Percentiles rank a stretch among this genome's conserved stretches.
Evolutionary conservation across 2,329 filamentous ascomycete genomes (phyloP).

Genomic region (Raffaelea ambrosiae): DNA sequence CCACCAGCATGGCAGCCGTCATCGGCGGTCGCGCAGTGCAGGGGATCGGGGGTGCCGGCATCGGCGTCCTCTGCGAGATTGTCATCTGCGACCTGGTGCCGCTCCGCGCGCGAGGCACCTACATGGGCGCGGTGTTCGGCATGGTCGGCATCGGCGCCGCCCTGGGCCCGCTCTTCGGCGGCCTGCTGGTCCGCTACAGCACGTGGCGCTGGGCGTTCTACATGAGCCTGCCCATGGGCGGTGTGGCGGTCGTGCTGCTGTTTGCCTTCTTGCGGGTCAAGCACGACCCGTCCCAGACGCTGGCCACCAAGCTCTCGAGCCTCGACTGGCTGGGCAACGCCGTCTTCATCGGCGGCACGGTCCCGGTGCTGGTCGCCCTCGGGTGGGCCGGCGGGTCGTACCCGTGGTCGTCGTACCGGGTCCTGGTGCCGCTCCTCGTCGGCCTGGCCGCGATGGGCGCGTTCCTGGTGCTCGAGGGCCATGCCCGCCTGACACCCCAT

Average conservation of each 20-base stretch:
- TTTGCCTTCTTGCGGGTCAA: constrained; percentile 22
- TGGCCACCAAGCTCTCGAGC: constrained; percentile 18
- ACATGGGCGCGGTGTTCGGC: constrained; percentile 9
- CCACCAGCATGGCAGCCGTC: background rate
- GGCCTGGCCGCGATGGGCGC: constrained; percentile 24
- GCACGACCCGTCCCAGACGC: constrained; percentile 14
- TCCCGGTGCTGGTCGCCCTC: constrained; percentile 31
- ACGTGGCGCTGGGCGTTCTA: constrained; percentile 29
- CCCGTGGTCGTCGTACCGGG: constrained; percentile 27
- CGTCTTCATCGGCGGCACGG: constrained; percentile 27
- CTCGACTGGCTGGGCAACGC: constrained; percentile 33
- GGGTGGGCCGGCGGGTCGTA: constrained; percentile 31
- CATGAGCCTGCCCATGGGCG: constrained; percentile 28
- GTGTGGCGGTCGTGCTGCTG: constrained; percentile 17
- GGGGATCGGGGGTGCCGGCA: constrained; percentile 23
- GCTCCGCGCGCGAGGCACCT: constrained; percentile 12
- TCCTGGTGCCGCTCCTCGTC: constrained; percentile 31
- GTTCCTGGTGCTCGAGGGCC: constrained; percentile 19
- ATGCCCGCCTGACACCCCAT: no score
- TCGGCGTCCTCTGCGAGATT: constrained; percentile 23
- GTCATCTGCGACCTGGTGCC: constrained; percentile 21
- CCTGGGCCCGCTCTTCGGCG: constrained; percentile 13
- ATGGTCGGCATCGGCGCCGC: constrained; percentile 7
- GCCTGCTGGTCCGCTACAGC: constrained; percentile 6
- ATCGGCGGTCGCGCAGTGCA: constrained; percentile 18